Evolutionary conservation across 768 basidiomycete genomes (phyloP), one percentile per base, ranked within the genome.

Genomic region (Serpula lacrymans): DNA sequence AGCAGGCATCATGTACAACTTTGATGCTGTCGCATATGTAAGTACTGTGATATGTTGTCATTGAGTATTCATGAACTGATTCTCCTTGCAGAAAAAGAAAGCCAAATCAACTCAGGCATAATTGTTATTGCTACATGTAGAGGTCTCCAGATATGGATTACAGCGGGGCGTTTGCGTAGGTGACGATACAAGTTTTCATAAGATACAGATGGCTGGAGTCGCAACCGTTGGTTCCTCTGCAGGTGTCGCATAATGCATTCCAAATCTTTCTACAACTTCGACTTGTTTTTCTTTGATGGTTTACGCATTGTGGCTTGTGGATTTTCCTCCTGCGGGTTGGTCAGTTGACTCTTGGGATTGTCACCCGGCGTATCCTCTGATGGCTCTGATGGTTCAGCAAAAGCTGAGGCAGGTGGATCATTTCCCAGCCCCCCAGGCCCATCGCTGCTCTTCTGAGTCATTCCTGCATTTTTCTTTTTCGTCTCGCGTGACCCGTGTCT

Each of bases 1-100:
- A 45, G 67, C 74, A 6, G 95, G 93, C 4, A 95, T 99, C 58
- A 74, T 84, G 34, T 98, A 98, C 55, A 80, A 92, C 49, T 82
- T 95, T 38, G 77, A 82, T 29, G 69, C 71, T n/a, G 81, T 81
- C 33, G 80, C 82, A 58, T 96, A 94, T 68, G 90, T 92, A 60
- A 65, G 89, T 75, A 18, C 7, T 41, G 6, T 32, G 12, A 38
- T 31, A 8, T 30, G 18, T 18, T 32, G 16, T 2, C 31, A 8
- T 39, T 21, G 26, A 22, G 17, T 16, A n/a, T 12, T 25, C 28
- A 2, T 33, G 14, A 23, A n/a, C 23, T 28, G 35, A 6, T 37
- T 36, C 18, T n/a, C 18, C 11, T 38, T 24, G 1, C 37, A 63
- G 59, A 64, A 67, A 60, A 72, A 67, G 58, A 67, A 60, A 45